Conservation (phyloP, 2,329 filamentous ascomycete species). For the Arthrocladium fulminans region DNA sequence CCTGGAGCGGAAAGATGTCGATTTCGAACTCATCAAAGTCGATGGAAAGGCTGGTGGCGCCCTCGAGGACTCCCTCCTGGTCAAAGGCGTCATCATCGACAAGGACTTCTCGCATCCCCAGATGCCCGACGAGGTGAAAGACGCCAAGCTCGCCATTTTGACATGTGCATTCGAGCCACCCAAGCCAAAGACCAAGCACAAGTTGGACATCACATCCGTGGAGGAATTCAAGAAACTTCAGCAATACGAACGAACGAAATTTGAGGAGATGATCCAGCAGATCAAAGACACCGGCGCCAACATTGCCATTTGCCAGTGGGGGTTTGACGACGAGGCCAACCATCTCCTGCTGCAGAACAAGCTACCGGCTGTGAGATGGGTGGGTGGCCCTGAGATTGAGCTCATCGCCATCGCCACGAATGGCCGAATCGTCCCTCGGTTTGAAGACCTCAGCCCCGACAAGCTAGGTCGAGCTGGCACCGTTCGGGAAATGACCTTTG, state of each 20-base stretch:
- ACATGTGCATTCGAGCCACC: constrained; percentile 98
- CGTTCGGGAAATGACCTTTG: constrained; percentile 91
- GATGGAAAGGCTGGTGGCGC: constrained; percentile 95
- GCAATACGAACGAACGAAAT: constrained; percentile 91
- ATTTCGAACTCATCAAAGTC: constrained; percentile 98
- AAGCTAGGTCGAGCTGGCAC: constrained; percentile 87
- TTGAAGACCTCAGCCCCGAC: constrained; percentile 82
- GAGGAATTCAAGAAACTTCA: constrained; percentile 98
- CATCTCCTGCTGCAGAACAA: constrained; percentile 93
- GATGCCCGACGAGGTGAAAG: constrained; percentile 90
- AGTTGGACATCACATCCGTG: constrained; percentile 91
- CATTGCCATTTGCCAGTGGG: constrained; percentile 97
- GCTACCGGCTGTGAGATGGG: constrained; percentile 92
- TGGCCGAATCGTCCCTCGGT: constrained; percentile 90
- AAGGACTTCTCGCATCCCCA: constrained; percentile 99
- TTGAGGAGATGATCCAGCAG: constrained; percentile 95
- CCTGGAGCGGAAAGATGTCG: constrained; percentile 89
- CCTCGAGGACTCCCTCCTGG: constrained; percentile 84
- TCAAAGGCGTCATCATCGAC: constrained; percentile 97
- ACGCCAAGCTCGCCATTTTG: constrained; percentile 94
- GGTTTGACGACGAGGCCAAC: constrained; percentile 98
- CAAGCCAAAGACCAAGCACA: constrained; percentile 99
- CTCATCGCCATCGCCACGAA: constrained; percentile 98
- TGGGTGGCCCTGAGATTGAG: constrained; percentile 95
- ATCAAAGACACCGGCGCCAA: constrained; percentile 97